Evolutionary conservation across 164 flowering plant genomes (phyloP).

Genomic region (Macadamia integrifolia): DNA sequence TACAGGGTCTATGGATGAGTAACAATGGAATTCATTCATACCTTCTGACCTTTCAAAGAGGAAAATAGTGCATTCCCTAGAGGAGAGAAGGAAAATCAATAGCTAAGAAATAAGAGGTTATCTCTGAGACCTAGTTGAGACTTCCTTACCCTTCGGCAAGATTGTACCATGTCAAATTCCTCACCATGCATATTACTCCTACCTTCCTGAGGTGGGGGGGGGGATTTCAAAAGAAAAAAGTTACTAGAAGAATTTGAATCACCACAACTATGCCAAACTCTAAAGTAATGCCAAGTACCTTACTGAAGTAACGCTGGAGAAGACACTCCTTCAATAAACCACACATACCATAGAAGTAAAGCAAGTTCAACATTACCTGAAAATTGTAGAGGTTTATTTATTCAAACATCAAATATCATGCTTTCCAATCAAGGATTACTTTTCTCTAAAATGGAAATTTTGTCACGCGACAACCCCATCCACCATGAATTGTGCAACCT

Average conservation of each 20-base stretch:
- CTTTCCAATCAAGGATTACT: too few species aligned
- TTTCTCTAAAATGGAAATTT: background rate
- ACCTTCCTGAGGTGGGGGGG: conserved; percentile 23
- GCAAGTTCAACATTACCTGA: conserved; percentile 55
- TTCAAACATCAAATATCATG: background rate
- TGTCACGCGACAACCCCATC: background rate
- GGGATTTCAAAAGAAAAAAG: background rate
- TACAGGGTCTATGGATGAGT: too few species aligned
- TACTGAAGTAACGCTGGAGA: conserved; percentile 69
- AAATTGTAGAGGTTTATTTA: background rate
- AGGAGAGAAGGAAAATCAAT: background rate
- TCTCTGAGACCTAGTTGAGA: too few species aligned
- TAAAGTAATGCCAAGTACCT: conserved; percentile 33
- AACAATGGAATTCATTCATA: background rate
- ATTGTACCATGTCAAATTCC: conserved; percentile 31
- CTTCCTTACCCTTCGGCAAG: conserved; percentile 27
- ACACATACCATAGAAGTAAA: conserved; percentile 73
- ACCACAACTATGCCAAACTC: background rate
- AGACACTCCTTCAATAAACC: conserved; percentile 51
- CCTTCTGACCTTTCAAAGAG: background rate
- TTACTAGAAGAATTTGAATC: background rate
- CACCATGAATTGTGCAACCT: conserved; percentile 1
- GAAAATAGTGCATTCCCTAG: background rate
- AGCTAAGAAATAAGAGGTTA: too few species aligned
- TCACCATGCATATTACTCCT: conserved; percentile 18